Conservation (phyloP, 2,329 filamentous ascomycete genomes). For the Aspergillus sp. region DNA sequence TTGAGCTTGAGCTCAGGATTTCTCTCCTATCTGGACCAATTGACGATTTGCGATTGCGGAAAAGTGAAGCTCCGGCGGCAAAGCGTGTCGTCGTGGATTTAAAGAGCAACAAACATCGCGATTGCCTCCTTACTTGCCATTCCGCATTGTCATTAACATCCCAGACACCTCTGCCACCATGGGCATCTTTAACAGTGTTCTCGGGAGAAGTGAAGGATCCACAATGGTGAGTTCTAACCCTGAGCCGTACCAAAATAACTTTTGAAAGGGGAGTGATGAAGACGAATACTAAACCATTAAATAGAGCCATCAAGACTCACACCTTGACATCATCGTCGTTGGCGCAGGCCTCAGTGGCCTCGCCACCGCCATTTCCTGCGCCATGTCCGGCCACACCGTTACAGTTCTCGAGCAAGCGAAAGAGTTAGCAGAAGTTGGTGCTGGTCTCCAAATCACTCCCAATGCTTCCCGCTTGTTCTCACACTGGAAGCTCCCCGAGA, state of each 20-base stretch:
- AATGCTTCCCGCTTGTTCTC: slow-evolving; percentile 35
- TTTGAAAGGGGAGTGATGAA: too few relatives aligned
- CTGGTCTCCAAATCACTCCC: slow-evolving; percentile 62
- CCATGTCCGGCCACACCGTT: slow-evolving; percentile 29
- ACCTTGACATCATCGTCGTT: slow-evolving; percentile 30
- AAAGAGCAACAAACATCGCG: background rate
- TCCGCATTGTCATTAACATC: too few relatives aligned
- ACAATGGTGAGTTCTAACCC: slow-evolving; percentile 3
- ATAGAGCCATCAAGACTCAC: slow-evolving; percentile 1
- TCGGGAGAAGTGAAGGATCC: background rate
- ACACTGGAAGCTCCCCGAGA: slow-evolving; percentile 30
- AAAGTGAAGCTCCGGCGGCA: background rate
- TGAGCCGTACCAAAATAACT: background rate
- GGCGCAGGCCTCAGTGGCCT: slow-evolving; percentile 36
- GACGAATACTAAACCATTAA: background rate
- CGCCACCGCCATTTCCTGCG: slow-evolving; percentile 32
- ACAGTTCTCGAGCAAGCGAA: slow-evolving; percentile 33
- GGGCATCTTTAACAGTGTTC: slow-evolving; percentile 5
- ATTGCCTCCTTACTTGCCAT: background rate
- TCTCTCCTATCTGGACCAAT: background rate
- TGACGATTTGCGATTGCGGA: background rate
- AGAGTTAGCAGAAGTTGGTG: slow-evolving; percentile 53
- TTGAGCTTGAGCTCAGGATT: background rate
- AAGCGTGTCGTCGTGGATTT: background rate
- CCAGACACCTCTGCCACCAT: background rate